These are phyloP conservation scores for Guadua angustifolia DNA, from an alignment of 176 grass and related monocot genomes.

Conservation along the genomic window DNA sequence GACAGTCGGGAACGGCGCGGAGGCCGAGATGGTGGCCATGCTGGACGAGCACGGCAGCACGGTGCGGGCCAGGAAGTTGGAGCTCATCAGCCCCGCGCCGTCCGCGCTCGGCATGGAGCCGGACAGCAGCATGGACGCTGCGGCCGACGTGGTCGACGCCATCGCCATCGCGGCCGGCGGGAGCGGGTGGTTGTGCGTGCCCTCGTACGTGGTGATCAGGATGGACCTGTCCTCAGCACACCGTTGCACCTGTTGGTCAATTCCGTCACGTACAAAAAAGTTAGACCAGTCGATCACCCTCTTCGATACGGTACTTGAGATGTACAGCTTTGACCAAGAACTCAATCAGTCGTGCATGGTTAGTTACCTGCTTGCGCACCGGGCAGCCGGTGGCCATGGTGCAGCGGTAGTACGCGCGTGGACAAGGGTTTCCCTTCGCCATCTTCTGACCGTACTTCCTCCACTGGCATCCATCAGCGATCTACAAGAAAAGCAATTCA, in stretches of 20 bases:
- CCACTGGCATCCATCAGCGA: slow-evolving; percentile 97
- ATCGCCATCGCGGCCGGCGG: slow-evolving; percentile 94
- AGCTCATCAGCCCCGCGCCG: slow-evolving; percentile 52
- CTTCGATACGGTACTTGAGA: not conserved
- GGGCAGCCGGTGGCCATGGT: slow-evolving; percentile 95
- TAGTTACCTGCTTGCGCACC: slow-evolving; percentile 87
- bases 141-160: slow-evolving; percentile 89
- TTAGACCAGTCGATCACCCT: slow-evolving; percentile 41
- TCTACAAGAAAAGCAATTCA: slow-evolving; percentile 41
- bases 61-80: slow-evolving; percentile 72
- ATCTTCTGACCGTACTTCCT: slow-evolving; percentile 99
- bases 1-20: slow-evolving; percentile 87
- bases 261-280: slow-evolving; percentile 24
- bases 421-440: slow-evolving; percentile 96
- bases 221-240: slow-evolving; percentile 85
- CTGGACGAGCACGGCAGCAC: slow-evolving; percentile 85
- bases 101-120: slow-evolving; percentile 83
- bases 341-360: not conserved
- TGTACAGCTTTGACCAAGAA: slow-evolving; percentile 16
- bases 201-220: slow-evolving; percentile 93
- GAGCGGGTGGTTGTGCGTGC: slow-evolving; percentile 88
- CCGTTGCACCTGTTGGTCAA: slow-evolving; percentile 72
- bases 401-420: slow-evolving; percentile 96
- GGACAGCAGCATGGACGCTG: slow-evolving; percentile 81
- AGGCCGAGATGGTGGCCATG: slow-evolving; percentile 90